Evolutionary conservation across 1,139 yeast genomes (phyloP).

Genomic region (Saccharomyces pastorianus): DNA sequence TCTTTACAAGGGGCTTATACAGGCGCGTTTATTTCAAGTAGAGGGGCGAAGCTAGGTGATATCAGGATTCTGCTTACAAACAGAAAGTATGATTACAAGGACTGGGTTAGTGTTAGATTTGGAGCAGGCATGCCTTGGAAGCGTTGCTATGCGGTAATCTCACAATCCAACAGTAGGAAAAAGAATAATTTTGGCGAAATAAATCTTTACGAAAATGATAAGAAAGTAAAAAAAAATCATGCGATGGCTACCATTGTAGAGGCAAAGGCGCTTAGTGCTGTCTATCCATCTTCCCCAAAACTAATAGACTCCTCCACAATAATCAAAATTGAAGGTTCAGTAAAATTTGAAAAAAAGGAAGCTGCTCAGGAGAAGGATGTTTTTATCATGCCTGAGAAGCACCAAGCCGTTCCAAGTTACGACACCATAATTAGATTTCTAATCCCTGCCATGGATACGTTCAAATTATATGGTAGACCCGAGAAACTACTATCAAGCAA

Average conservation of each 20-base stretch:
- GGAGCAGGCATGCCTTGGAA: conserved; percentile 99
- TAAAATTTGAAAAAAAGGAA: conserved; percentile 53
- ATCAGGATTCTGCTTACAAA: conserved; percentile 78
- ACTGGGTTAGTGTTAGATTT: conserved; percentile 89
- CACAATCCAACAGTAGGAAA: conserved; percentile 53
- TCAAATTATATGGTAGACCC: conserved; percentile 87
- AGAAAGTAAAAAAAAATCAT: conserved; percentile 48
- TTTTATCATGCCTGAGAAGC: conserved; percentile 91
- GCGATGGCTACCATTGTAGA: conserved; percentile 73
- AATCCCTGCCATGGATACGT: conserved; percentile 78
- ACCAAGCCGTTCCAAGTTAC: conserved; percentile 87
- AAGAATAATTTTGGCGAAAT: conserved; percentile 41
- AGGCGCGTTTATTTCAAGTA: conserved; percentile 81
- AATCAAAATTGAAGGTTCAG: conserved; percentile 79
- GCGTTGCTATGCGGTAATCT: conserved; percentile 85
- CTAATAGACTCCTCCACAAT: conserved; percentile 81
- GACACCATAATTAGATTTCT: conserved; percentile 86
- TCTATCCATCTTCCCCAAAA: conserved; percentile 79
- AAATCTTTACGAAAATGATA: conserved; percentile 56
- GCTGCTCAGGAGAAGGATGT: conserved; percentile 70
- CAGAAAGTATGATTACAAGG: conserved; percentile 79
- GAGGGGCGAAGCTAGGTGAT: conserved; percentile 81
- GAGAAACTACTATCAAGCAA: conserved; percentile 81
- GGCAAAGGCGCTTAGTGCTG: conserved; percentile 75
- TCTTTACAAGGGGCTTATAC: conserved; percentile 90